A percentile compares a stretch with the other conserved stretches of the same genome.
Conservation (phyloP, 257 asterid species). For the Capsicum rhomboideum region DNA sequence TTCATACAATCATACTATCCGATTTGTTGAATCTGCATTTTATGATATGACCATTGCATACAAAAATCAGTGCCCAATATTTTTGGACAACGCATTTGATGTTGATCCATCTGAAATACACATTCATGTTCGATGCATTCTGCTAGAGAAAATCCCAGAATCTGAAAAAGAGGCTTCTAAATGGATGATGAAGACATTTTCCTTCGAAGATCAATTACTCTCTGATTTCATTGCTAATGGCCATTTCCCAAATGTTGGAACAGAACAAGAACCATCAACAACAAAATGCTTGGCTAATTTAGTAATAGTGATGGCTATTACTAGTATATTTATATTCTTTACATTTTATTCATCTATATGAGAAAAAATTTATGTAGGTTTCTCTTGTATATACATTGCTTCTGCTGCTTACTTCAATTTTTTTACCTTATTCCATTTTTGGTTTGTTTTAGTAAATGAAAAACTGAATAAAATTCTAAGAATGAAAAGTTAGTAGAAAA, state of each 20-base stretch:
- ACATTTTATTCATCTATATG: constrained; percentile 60
- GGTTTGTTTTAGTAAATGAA: background rate
- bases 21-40: constrained; percentile 61
- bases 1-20: background rate
- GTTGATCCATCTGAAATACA: constrained; percentile 86
- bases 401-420: constrained; percentile 44
- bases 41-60: constrained; percentile 83
- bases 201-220: constrained; percentile 55
- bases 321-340: constrained; percentile 40
- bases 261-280: constrained; percentile 44
- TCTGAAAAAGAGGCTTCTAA: constrained; percentile 37
- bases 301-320: constrained; percentile 38
- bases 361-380: constrained; percentile 59
- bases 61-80: constrained; percentile 54
- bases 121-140: constrained; percentile 54
- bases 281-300: constrained; percentile 41
- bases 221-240: constrained; percentile 47
- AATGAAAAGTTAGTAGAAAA: background rate
- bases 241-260: constrained; percentile 54
- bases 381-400: constrained; percentile 45
- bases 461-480: background rate
- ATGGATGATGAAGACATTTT: constrained; percentile 64
- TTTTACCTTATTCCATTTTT: constrained; percentile 39
- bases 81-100: constrained; percentile 77
- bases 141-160: constrained; percentile 38